Evolutionary conservation across 805 yeast genomes (phyloP), one percentile per base, ranked within the genome.

Genomic region (Wickerhamiella cacticola): DNA sequence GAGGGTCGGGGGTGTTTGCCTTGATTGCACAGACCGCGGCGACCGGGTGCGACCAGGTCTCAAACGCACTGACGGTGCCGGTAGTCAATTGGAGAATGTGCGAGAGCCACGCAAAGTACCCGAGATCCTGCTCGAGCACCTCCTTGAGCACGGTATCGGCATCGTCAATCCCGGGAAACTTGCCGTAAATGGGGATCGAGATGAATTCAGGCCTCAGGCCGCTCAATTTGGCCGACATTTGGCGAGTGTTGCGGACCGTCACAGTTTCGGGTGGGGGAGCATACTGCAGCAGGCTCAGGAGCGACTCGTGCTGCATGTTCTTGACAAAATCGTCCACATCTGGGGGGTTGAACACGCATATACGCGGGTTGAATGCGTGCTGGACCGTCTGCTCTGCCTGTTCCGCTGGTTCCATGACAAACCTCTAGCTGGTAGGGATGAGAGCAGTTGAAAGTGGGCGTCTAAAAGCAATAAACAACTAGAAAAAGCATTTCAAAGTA

Each of bases 41-140:
- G 1, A 86, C 74, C 0, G 96, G 96, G 59, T 88, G 96, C 54
- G 82, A 79, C 61, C 87, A 79, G 4, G 86, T 79, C 62, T 89
- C 96, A 25, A 48, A 48, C 16, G 46, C 29, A 12, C 22, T 15
- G 13, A 36, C 15, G 1, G 45, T 31, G 16, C 10, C 5, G 2
- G 50, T 42, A 22, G 41, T 41, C 8, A 15, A 25, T 16, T n/a
- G n/a, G 26, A 48, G 38, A 8, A 41, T n/a, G 3, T n/a, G 9
- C 15, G 25, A 13, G 22, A 48, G 35, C 50, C 50, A 48, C 16
- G n/a, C 21, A 8, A 23, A 19, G 24, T 19, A 48, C 12, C 29
- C 28, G 19, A 3, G 12, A 1, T 39, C 31, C 12, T 15, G 22
- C 13, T 21, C 48, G 2, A 51, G 45, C 40, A 53, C 48, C 54